phyloP scores from a whole-genome alignment of 108 stramenopile genomes.

The Cyclotella distinguenda region DNA sequence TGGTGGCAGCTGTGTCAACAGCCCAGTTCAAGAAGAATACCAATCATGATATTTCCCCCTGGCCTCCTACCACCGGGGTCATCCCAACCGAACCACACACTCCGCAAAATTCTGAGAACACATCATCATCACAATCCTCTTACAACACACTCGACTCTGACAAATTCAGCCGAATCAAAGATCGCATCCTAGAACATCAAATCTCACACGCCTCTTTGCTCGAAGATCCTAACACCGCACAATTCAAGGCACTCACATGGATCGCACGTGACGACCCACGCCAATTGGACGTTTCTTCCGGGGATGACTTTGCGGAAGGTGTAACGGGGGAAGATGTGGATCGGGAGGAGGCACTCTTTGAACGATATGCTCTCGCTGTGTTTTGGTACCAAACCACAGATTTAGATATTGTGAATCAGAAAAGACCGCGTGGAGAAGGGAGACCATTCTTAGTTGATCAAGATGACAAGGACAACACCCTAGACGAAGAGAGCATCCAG shows the following conservation, averaged over 20 bases:
- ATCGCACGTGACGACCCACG: conserved; percentile 34
- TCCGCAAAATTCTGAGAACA: not conserved
- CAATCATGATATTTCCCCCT: not conserved
- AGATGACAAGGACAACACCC: not conserved
- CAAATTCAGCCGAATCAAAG: conserved; percentile 40
- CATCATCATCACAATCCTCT: not conserved
- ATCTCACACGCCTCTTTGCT: conserved; percentile 35
- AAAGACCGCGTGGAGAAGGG: not conserved
- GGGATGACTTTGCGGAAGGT: conserved; percentile 15
- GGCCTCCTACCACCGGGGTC: conserved; percentile 7
- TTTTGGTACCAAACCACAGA: conserved; percentile 42
- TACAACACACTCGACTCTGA: not conserved
- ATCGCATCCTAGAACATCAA: conserved; percentile 40
- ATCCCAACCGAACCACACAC: not conserved
- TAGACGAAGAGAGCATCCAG: not conserved
- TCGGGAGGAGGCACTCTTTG: conserved; percentile 18
- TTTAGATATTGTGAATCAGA: conserved; percentile 15
- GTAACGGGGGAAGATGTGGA: conserved; percentile 25
- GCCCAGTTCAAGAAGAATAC: not conserved
- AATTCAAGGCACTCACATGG: conserved; percentile 48
- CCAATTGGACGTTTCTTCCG: conserved; percentile 22
- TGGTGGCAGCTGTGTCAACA: not conserved
- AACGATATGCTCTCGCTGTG: conserved; percentile 42
- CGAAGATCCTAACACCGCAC: conserved; percentile 20
- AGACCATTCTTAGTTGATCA: not conserved